phyloP scores from a whole-genome alignment of 306 rosid genomes.

The Begonia fuchsioides region DNA sequence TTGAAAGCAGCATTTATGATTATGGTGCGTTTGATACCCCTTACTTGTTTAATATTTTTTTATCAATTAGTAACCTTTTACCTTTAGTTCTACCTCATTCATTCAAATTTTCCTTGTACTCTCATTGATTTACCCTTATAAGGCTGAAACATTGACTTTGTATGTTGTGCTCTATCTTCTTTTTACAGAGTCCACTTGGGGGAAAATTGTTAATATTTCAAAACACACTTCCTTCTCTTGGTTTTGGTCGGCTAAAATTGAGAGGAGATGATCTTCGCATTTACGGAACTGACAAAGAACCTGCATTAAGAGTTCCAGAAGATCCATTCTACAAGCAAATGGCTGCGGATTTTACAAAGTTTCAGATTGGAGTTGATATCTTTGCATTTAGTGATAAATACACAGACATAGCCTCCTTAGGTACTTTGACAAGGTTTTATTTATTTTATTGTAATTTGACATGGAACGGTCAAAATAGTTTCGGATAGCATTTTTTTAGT shows the following conservation, averaged over 20 bases:
- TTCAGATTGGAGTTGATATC: conserved; percentile 70
- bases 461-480: too few relatives aligned
- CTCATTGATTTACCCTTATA: neutral
- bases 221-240: conserved; percentile 90
- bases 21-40: conserved; percentile 41
- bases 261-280: conserved; percentile 93
- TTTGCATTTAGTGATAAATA: conserved; percentile 95
- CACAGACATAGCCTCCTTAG: conserved; percentile 93
- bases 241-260: conserved; percentile 87
- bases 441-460: too few relatives aligned
- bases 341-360: conserved; percentile 97
- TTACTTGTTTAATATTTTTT: too few relatives aligned
- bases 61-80: conserved; percentile 3
- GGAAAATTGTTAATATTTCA: conserved; percentile 94
- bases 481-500: too few relatives aligned
- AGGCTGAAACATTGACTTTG: neutral
- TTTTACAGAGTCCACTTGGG: conserved; percentile 81
- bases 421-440: conserved; percentile 17
- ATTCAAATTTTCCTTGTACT: too few relatives aligned
- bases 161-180: conserved; percentile 8
- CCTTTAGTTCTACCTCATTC: neutral
- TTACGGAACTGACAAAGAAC: conserved; percentile 94
- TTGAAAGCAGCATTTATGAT: conserved; percentile 87
- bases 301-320: conserved; percentile 67
- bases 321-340: conserved; percentile 98